These are phyloP conservation scores for Colletotrichum graminicola DNA, from an alignment of 2,329 filamentous ascomycete species.

Conservation along the genomic window DNA sequence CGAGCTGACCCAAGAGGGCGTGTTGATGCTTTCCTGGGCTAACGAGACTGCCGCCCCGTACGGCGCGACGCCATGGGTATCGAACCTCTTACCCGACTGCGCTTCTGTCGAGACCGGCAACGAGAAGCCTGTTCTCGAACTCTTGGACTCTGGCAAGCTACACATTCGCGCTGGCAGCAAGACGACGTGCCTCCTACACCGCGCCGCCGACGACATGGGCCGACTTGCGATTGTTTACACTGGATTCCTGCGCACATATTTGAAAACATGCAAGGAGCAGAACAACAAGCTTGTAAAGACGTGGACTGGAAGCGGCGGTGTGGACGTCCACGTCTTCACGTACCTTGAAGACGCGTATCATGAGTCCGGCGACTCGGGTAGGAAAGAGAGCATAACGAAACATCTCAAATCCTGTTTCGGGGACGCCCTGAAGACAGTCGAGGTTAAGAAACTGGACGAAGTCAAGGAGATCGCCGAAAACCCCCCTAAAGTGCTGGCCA, in stretches of 20 bases:
- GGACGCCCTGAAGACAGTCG: slow-evolving; percentile 41
- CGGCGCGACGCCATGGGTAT: slow-evolving; percentile 43
- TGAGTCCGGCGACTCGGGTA: slow-evolving; percentile 29
- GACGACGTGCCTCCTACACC: slow-evolving; percentile 40
- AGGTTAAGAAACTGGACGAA: slow-evolving; percentile 29
- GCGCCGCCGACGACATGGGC: slow-evolving; percentile 42
- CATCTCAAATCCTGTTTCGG: slow-evolving; percentile 42
- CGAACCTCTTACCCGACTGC: slow-evolving; percentile 40
- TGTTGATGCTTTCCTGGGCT: slow-evolving; percentile 43
- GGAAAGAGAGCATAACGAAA: slow-evolving; percentile 37
- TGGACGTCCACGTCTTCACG: slow-evolving; percentile 43
- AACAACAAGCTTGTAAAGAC: slow-evolving; percentile 42
- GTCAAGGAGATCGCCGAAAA: slow-evolving; percentile 37
- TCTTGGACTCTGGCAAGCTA: slow-evolving; percentile 42
- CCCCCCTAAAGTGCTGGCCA: slow-evolving; percentile 33
- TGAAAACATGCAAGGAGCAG: slow-evolving; percentile 43
- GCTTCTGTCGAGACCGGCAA: slow-evolving; percentile 11
- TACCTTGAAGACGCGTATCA: slow-evolving; percentile 43
- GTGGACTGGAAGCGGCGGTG: slow-evolving; percentile 42
- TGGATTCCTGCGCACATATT: slow-evolving; percentile 43
- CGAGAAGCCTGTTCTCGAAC: slow-evolving; percentile 40
- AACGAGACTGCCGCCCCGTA: slow-evolving; percentile 41
- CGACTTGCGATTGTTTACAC: slow-evolving; percentile 43
- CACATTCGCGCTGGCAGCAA: slow-evolving; percentile 41
- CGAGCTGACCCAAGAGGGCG: slow-evolving; percentile 41